These are phyloP conservation scores for Theobroma cacao DNA, from an alignment of 345 rosid genomes.

Conservation along the genomic window DNA sequence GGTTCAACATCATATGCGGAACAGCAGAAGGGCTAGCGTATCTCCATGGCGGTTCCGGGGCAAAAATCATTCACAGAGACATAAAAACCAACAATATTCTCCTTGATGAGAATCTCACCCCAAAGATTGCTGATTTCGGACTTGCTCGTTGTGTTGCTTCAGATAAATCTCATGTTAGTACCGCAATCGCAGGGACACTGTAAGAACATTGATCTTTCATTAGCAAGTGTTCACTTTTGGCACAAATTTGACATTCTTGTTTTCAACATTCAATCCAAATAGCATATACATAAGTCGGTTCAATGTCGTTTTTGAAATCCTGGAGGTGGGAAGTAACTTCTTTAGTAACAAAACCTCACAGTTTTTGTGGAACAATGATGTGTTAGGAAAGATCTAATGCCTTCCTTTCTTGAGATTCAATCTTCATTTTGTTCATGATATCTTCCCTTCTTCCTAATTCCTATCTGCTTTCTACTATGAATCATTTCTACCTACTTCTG, in stretches of 20 bases:
- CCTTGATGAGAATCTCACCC: conserved; percentile 60
- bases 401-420: no score
- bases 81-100: conserved; percentile 78
- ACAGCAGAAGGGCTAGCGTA: conserved; percentile 73
- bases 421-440: neutral
- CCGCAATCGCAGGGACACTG: conserved; percentile 84
- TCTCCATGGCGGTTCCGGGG: conserved; percentile 62
- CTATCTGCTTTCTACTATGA: neutral
- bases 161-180: conserved; percentile 57
- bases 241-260: neutral
- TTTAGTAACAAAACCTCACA: no score
- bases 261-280: neutral
- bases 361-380: no score
- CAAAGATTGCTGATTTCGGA: conserved; percentile 87
- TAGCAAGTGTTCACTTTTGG: neutral
- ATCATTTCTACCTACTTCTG: neutral
- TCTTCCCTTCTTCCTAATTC: neutral
- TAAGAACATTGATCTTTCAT: conserved; percentile 26
- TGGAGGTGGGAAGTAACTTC: no score
- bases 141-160: conserved; percentile 54
- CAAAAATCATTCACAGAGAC: conserved; percentile 77
- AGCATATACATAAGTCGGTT: no score
- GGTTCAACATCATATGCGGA: conserved; percentile 55
- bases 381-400: no score
- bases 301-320: no score